A percentile compares a stretch with the other conserved stretches of the same genome.
Conservation (phyloP, 2,329 filamentous ascomycete species). For the Akanthomyces lecanii region DNA sequence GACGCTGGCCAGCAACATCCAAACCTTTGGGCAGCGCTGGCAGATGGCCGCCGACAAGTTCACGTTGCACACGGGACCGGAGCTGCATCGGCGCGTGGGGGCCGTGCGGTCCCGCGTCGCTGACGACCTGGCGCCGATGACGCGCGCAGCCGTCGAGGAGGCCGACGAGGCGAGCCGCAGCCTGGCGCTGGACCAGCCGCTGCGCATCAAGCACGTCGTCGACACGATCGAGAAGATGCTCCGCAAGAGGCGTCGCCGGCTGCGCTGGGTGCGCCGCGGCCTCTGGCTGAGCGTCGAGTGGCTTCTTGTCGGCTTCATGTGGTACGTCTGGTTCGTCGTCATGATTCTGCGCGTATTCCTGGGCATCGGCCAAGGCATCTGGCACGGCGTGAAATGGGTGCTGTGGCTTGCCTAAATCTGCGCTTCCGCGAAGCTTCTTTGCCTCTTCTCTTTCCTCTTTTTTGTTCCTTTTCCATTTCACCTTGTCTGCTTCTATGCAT, state of each 20-base stretch:
- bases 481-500: neutral
- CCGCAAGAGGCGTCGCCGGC: conserved; percentile 59
- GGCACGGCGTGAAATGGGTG: conserved; percentile 69
- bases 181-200: conserved; percentile 69
- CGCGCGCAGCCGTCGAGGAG: conserved; percentile 67
- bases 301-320: conserved; percentile 83
- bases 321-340: conserved; percentile 90
- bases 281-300: conserved; percentile 85
- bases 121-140: conserved; percentile 54
- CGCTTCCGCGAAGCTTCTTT: neutral
- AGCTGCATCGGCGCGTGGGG: conserved; percentile 47
- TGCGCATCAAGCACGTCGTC: conserved; percentile 74
- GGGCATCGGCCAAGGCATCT: conserved; percentile 56
- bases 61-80: conserved; percentile 50
- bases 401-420: conserved; percentile 53
- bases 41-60: conserved; percentile 58
- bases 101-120: conserved; percentile 43
- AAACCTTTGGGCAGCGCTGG: conserved; percentile 50
- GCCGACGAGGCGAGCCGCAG: conserved; percentile 76
- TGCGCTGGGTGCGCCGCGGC: conserved; percentile 69
- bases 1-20: conserved; percentile 46
- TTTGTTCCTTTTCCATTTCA: neutral
- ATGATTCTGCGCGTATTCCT: conserved; percentile 66
- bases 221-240: conserved; percentile 77
- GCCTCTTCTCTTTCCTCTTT: neutral